These are phyloP conservation scores for Aspergillus saccharolyticus DNA, from an alignment of 495 filamentous ascomycete genomes.

Conservation along the genomic window DNA sequence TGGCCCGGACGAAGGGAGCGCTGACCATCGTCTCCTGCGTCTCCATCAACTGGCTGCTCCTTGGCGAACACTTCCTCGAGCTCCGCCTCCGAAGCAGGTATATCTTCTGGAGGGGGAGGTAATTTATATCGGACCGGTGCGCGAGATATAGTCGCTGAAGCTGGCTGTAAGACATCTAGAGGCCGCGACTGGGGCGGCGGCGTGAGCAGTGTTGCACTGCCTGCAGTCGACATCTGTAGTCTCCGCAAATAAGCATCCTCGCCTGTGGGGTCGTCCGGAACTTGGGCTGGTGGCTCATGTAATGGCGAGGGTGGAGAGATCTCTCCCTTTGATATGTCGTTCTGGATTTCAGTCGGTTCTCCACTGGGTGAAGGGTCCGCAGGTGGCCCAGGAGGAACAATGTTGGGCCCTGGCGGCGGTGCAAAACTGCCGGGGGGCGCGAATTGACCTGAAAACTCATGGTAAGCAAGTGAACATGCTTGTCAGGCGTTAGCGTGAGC, in stretches of 20 bases:
- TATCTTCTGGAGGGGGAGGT: conserved; percentile 52
- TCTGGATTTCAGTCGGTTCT: conserved; percentile 33
- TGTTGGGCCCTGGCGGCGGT: conserved; percentile 56
- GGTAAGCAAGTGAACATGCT: conserved; percentile 2
- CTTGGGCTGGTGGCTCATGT: conserved; percentile 34
- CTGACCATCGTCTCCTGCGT: conserved; percentile 44
- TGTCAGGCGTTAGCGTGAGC: conserved; percentile 16
- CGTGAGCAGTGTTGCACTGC: conserved; percentile 26
- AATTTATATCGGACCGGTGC: conserved; percentile 80
- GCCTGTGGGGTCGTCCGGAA: conserved; percentile 51
- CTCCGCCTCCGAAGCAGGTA: conserved; percentile 53
- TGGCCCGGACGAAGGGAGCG: conserved; percentile 72
- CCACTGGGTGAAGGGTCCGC: conserved; percentile 55
- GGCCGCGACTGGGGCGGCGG: conserved; percentile 31
- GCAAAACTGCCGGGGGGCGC: conserved; percentile 70
- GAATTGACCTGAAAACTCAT: conserved; percentile 52
- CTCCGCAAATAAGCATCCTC: conserved; percentile 66
- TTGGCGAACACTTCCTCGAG: conserved; percentile 48
- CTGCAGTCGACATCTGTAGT: conserved; percentile 40
- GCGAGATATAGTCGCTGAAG: conserved; percentile 65
- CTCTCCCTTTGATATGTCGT: conserved; percentile 10
- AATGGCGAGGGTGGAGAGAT: conserved; percentile 31
- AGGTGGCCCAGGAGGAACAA: conserved; percentile 32
- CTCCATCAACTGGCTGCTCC: conserved; percentile 46
- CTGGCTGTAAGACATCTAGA: conserved; percentile 37